phyloP scores from a whole-genome alignment of 805 yeast species.

The Yamadazyma philogaea region DNA sequence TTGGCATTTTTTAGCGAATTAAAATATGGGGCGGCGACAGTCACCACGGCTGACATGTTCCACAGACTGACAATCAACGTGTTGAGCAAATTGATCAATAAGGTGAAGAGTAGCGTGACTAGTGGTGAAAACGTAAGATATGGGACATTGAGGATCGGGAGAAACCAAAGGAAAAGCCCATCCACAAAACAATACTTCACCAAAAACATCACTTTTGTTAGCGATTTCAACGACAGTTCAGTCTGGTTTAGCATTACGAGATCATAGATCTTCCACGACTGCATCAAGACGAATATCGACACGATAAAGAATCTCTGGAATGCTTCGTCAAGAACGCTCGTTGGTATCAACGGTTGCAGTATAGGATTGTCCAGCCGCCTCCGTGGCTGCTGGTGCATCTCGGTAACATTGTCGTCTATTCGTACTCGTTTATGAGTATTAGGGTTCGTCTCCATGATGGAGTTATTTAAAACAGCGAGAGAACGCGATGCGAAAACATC shows the following conservation, averaged over 20 bases:
- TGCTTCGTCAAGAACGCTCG: conserved; percentile 63
- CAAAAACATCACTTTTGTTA: conserved; percentile 55
- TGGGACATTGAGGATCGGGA: conserved; percentile 76
- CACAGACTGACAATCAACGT: conserved; percentile 52
- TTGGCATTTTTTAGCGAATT: conserved; percentile 36
- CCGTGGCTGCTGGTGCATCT: conserved; percentile 7
- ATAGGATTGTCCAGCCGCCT: neutral
- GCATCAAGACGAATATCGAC: conserved; percentile 70
- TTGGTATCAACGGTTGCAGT: conserved; percentile 49
- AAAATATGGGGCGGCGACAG: conserved; percentile 41
- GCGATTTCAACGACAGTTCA: conserved; percentile 31
- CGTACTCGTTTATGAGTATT: conserved; percentile 13
- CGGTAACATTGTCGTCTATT: conserved; percentile 12
- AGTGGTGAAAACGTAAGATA: conserved; percentile 62
- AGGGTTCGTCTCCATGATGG: conserved; percentile 1
- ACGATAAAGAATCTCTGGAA: conserved; percentile 69
- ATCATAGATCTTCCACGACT: conserved; percentile 82
- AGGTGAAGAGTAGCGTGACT: conserved; percentile 49
- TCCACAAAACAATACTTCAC: conserved; percentile 74
- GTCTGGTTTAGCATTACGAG: conserved; percentile 55
- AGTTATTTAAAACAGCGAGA: neutral
- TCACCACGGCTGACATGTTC: conserved; percentile 44
- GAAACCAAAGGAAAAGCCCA: conserved; percentile 61
- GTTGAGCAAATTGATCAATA: conserved; percentile 47
- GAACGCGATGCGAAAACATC: conserved; percentile 8